Base-by-base conservation (phyloP, 306 rosid genomes). In the Ziziphus jujuba region DNA sequence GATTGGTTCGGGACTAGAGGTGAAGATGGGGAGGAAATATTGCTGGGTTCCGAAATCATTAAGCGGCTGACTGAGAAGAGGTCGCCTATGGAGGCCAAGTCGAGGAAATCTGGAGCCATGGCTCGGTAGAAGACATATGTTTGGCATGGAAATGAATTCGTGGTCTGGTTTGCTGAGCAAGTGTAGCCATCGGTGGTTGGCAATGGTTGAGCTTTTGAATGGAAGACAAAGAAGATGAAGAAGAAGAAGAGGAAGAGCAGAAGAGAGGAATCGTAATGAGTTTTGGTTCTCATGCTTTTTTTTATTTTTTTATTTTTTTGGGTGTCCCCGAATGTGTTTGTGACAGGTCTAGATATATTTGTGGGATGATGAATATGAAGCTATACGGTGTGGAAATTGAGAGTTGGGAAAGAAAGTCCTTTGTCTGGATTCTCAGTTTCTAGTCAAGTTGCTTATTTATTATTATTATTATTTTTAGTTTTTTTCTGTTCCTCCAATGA, bases 61-160 rank as follows among this genome's bases (percentile, higher is more conserved):
- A 75, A 82, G 33, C 97, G 87, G 78, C 96, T 88, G 12, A 90
- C 52, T 8, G 75, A 56, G 73, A 93, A 93, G 65, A 93, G 98
- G 72, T 93, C 98, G 2, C 49, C 96, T 14, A 93, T 63, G 76
- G 97, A n/a, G 22, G 79, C 96, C 9, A 93, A 76, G 78, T 90
- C 87, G 3, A 86, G 87, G 59, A 83, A 90, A 60, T 83, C 28
- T 3, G 98, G 97, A 6, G 77, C 10, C 3, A 23, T 8, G 43
- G 96, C 91, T 21, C 77, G 55, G 86, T 90, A 93, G 67, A 74
- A 85, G 63, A 80, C 95, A 55, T 88, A 93, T 60, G 97, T 56
- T 36, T 74, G 76, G 54, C 98, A 92, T 47, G 87, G 86, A n/a
- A 63, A 13, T 16, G 53, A 5, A 6, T 16, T 36, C 56, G 9